A percentile compares a stretch with the other conserved stretches of the same genome.
These are phyloP conservation scores for Russula dissimulans DNA, from an alignment of 768 basidiomycete species.

Conservation along the genomic window DNA sequence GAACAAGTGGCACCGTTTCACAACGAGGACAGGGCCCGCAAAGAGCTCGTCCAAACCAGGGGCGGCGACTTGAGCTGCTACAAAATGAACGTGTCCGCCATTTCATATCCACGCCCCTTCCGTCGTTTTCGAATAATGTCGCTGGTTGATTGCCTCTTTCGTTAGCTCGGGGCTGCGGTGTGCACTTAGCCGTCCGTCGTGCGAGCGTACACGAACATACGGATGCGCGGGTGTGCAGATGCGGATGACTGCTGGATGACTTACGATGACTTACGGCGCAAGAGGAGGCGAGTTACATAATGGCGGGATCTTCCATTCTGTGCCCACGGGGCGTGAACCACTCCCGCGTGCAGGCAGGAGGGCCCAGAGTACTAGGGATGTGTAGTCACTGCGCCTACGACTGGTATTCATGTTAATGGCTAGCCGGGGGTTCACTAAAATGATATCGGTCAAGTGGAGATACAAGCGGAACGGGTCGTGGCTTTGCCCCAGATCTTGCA, in stretches of 20 bases:
- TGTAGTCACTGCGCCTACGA: background rate
- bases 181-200: background rate
- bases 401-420: background rate
- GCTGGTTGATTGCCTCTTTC: background rate
- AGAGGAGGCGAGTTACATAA: background rate
- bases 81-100: background rate
- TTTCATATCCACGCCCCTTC: background rate
- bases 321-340: no score
- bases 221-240: background rate
- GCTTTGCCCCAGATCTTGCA: background rate
- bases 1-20: background rate
- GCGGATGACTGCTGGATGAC: background rate
- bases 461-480: background rate
- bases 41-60: background rate
- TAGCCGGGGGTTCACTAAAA: background rate
- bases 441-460: background rate
- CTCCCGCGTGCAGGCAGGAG: no score
- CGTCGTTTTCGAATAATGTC: background rate
- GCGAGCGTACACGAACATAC: background rate
- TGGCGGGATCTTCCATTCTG: background rate
- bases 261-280: no score
- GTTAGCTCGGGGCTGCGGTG: background rate
- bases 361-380: background rate
- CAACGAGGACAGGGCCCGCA: background rate
- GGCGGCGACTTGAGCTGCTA: conserved; percentile 1